Evolutionary conservation across 73 alveolate species (phyloP).

Genomic region (Blepharisma stoltei): DNA sequence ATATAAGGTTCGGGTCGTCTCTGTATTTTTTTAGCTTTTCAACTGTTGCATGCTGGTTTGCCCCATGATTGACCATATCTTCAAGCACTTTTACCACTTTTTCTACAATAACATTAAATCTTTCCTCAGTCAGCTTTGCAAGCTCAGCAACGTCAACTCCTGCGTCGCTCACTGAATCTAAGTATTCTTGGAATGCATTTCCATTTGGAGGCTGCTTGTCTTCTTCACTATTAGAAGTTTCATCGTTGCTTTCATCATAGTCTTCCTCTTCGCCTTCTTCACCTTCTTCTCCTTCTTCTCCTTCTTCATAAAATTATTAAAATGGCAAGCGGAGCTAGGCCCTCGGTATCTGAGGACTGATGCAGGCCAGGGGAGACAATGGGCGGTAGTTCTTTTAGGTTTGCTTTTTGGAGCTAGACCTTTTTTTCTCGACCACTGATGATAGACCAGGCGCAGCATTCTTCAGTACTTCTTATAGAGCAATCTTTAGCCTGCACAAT

Average conservation of each 20-base stretch:
- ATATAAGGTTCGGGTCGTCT: constrained; percentile 25
- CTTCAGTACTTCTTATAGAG: too few species aligned
- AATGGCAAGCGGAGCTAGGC: too few species aligned
- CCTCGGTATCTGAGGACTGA: too few species aligned
- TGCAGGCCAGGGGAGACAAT: too few species aligned
- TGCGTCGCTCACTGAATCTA: background rate
- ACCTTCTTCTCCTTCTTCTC: constrained; percentile 24
- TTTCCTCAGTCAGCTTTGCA: constrained; percentile 33
- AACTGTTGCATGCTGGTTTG: constrained; percentile 50
- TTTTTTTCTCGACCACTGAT: too few species aligned
- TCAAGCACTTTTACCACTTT: constrained; percentile 46
- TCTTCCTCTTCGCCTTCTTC: constrained; percentile 30
- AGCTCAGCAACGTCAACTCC: constrained; percentile 32
- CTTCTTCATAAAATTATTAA: constrained; percentile 8
- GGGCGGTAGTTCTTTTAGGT: too few species aligned
- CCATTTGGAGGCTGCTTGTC: too few species aligned
- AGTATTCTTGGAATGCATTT: background rate
- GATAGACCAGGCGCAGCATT: too few species aligned
- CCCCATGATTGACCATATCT: constrained; percentile 52
- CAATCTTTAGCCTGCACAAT: too few species aligned
- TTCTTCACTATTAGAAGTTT: background rate
- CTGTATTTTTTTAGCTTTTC: constrained; percentile 50
- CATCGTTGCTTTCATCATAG: constrained; percentile 24
- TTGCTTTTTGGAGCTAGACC: too few species aligned
- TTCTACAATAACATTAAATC: constrained; percentile 24